These are phyloP conservation scores for Adansonia gregorii DNA, from an alignment of 441 rosid species.

Conservation along the genomic window DNA sequence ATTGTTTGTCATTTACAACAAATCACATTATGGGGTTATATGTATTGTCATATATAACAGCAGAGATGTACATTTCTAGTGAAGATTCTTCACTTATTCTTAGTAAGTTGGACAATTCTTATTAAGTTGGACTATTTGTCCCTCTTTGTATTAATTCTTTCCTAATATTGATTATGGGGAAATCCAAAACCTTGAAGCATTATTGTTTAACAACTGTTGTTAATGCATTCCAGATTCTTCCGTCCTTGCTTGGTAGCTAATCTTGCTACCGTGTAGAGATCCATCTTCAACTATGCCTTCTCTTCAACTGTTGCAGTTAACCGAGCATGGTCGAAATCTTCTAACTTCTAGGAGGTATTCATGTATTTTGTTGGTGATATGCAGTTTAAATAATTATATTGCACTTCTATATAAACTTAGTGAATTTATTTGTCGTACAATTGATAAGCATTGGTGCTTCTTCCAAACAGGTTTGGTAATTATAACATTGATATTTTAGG, in stretches of 20 bases:
- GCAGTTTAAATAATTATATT: background rate
- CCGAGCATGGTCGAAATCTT: conserved; percentile 83
- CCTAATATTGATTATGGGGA: conserved; percentile 3
- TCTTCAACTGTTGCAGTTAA: conserved; percentile 87
- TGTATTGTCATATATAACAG: background rate
- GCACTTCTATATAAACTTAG: background rate
- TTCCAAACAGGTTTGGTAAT: background rate
- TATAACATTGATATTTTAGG: background rate
- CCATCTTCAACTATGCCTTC: conserved; percentile 72
- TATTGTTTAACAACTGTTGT: conserved; percentile 24
- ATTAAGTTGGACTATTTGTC: background rate
- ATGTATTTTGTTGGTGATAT: background rate
- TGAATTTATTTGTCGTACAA: background rate
- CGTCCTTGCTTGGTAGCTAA: conserved; percentile 38
- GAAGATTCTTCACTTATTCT: background rate
- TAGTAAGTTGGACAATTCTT: background rate
- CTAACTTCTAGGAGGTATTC: conserved; percentile 82
- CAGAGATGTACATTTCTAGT: background rate
- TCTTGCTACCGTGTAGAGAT: conserved; percentile 32
- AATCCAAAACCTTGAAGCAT: conserved; percentile 2
- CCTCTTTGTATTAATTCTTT: background rate
- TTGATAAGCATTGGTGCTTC: conserved; percentile 9
- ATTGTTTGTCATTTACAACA: conserved; percentile 15
- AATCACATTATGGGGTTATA: background rate
- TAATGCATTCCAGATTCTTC: conserved; percentile 42